Conservation (phyloP, 192 early-diverging fungal genomes). For the Coemansia sp. region DNA sequence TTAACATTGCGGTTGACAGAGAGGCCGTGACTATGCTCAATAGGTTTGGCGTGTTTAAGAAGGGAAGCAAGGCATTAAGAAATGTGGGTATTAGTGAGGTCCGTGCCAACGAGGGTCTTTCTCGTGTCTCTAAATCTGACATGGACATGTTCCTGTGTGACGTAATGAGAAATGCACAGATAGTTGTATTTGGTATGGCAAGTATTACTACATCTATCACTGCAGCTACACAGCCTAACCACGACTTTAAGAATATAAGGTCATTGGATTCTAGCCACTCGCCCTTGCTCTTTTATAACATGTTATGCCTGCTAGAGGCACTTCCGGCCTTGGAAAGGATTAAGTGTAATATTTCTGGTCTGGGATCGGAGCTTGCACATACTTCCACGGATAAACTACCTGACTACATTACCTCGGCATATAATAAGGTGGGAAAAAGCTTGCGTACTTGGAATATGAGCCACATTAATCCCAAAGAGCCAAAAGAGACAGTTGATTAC, state of each 20-base stretch:
- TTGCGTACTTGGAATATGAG: background rate
- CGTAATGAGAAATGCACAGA: background rate
- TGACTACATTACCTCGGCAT: background rate
- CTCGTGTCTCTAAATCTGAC: background rate
- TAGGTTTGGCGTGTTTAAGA: background rate
- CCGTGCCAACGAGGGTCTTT: background rate
- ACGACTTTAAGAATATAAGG: background rate
- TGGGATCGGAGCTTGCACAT: background rate
- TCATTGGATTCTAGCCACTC: background rate
- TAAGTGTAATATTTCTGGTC: background rate
- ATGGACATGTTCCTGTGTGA: background rate
- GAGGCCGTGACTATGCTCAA: background rate
- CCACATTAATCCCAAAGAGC: background rate
- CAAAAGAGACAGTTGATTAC: background rate
- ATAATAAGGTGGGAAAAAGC: background rate
- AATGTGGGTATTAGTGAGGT: background rate
- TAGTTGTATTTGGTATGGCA: background rate
- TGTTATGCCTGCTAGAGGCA: background rate
- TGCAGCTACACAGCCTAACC: background rate
- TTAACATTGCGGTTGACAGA: background rate
- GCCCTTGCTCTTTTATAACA: background rate
- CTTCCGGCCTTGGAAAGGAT: background rate
- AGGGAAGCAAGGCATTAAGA: background rate
- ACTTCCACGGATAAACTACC: background rate
- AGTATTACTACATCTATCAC: background rate